These are phyloP conservation scores for Termitomyces eurrhizus DNA, from an alignment of 768 basidiomycete species.

Conservation along the genomic window DNA sequence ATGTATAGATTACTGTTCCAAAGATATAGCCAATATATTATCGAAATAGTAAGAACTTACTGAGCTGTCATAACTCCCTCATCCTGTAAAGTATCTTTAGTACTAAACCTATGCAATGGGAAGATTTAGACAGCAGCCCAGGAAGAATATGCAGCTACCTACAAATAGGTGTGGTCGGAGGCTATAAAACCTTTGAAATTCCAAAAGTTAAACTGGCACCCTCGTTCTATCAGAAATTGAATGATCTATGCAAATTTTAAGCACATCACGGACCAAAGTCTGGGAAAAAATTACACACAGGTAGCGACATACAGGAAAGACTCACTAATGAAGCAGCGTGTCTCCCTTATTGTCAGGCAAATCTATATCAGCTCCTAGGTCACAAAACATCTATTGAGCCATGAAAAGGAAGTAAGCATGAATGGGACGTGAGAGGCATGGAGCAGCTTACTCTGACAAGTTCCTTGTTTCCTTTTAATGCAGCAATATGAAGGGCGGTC, in stretches of 20 bases:
- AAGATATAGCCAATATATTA: no score
- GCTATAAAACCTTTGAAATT: slow-evolving; percentile 93
- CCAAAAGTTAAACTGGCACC: slow-evolving; percentile 76
- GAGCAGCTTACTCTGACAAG: slow-evolving; percentile 64
- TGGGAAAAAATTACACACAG: slow-evolving; percentile 43
- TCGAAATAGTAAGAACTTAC: no score
- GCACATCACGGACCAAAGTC: slow-evolving; percentile 2
- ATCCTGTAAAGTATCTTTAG: slow-evolving; percentile 77
- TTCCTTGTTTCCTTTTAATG: slow-evolving; percentile 86
- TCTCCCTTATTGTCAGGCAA: slow-evolving; percentile 90
- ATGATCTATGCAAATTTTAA: slow-evolving; percentile 51
- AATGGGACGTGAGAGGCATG: slow-evolving; percentile 5
- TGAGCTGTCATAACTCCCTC: no score
- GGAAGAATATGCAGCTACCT: slow-evolving; percentile 24
- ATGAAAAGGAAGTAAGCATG: neutral
- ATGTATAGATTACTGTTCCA: no score
- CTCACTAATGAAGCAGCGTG: slow-evolving; percentile 90
- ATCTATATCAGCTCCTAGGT: slow-evolving; percentile 87
- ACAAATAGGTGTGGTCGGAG: slow-evolving; percentile 91
- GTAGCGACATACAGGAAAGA: slow-evolving; percentile 28
- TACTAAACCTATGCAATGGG: slow-evolving; percentile 51
- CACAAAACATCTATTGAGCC: slow-evolving; percentile 76
- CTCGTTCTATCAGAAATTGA: slow-evolving; percentile 83
- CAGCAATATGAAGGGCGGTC: slow-evolving; percentile 86
- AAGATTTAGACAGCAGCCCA: neutral